Evolutionary conservation across 1,139 yeast species (phyloP).

Genomic region (Kodamaea alishanica): DNA sequence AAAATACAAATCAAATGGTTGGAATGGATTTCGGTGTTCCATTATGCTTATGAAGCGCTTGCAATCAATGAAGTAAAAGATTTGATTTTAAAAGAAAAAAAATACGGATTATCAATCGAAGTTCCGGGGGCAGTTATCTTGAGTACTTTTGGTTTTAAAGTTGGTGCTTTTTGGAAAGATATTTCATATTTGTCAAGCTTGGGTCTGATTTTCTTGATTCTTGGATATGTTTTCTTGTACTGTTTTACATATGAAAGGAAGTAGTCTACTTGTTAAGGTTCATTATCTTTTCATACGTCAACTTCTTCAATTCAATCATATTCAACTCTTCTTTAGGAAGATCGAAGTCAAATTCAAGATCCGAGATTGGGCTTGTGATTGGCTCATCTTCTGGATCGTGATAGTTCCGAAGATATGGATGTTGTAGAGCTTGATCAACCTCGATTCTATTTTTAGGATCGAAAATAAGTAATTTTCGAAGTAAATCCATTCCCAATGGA

Average conservation of each 20-base stretch:
- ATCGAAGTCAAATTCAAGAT: conserved; percentile 54
- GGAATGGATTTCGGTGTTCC: conserved; percentile 85
- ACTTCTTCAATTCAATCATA: conserved; percentile 44
- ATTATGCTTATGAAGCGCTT: conserved; percentile 91
- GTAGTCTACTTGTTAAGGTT: conserved; percentile 23
- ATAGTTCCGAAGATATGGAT: conserved; percentile 61
- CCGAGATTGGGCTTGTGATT: conserved; percentile 30
- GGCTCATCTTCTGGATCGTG: conserved; percentile 78
- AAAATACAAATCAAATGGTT: conserved; percentile 72
- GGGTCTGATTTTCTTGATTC: conserved; percentile 47
- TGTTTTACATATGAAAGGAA: conserved; percentile 72
- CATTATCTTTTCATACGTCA: conserved; percentile 57
- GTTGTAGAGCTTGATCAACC: conserved; percentile 61
- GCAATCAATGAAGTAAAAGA: conserved; percentile 92
- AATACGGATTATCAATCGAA: conserved; percentile 89
- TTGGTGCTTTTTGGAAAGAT: conserved; percentile 70
- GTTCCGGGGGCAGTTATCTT: conserved; percentile 98
- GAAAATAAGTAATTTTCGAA: conserved; percentile 57
- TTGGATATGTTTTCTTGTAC: conserved; percentile 76
- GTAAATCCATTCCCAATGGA: conserved; percentile 59
- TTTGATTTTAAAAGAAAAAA: conserved; percentile 76
- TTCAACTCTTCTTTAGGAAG: conserved; percentile 49
- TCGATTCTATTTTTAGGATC: conserved; percentile 63
- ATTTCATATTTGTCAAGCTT: conserved; percentile 51
- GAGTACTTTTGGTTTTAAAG: conserved; percentile 91